These are phyloP conservation scores for Ophiostoma ulmi DNA, from an alignment of 2,329 filamentous ascomycete genomes.

Conservation along the genomic window DNA sequence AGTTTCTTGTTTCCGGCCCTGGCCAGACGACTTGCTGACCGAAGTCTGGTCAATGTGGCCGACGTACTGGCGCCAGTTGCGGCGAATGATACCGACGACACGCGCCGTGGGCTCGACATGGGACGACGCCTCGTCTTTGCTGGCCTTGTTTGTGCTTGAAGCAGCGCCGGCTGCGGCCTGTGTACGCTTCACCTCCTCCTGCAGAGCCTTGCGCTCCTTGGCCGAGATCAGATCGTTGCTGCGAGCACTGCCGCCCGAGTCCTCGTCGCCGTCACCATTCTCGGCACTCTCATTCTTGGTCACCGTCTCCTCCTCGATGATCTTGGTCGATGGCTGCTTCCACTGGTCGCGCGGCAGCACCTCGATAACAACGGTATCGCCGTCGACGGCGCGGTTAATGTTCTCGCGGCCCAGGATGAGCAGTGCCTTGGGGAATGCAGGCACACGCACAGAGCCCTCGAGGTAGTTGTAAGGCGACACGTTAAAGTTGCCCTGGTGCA, in stretches of 20 bases:
- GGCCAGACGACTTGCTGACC: constrained; percentile 64
- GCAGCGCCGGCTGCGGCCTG: constrained; percentile 73
- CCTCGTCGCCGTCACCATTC: constrained; percentile 65
- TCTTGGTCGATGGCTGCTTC: constrained; percentile 93
- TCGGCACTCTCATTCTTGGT: constrained; percentile 88
- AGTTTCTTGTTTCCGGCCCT: constrained; percentile 79
- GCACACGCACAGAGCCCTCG: constrained; percentile 84
- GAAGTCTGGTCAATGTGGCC: constrained; percentile 89
- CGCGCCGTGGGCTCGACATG: constrained; percentile 81
- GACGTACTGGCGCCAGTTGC: constrained; percentile 97
- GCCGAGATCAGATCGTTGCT: constrained; percentile 66
- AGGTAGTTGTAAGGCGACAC: constrained; percentile 98
- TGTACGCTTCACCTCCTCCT: constrained; percentile 83
- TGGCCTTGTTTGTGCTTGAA: constrained; percentile 57
- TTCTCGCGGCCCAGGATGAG: constrained; percentile 88
- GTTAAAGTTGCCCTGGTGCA: constrained; percentile 94
- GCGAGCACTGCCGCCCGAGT: constrained; percentile 12
- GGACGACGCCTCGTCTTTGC: constrained; percentile 58
- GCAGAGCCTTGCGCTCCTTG: constrained; percentile 76
- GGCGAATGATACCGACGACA: constrained; percentile 86
- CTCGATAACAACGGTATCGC: constrained; percentile 89
- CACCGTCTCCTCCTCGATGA: constrained; percentile 87
- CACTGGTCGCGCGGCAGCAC: constrained; percentile 90
- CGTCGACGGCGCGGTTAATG: constrained; percentile 89
- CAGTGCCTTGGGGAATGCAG: constrained; percentile 83